Base-by-base conservation (phyloP, 2,329 filamentous ascomycete genomes). In the Scorias spongiosa region DNA sequence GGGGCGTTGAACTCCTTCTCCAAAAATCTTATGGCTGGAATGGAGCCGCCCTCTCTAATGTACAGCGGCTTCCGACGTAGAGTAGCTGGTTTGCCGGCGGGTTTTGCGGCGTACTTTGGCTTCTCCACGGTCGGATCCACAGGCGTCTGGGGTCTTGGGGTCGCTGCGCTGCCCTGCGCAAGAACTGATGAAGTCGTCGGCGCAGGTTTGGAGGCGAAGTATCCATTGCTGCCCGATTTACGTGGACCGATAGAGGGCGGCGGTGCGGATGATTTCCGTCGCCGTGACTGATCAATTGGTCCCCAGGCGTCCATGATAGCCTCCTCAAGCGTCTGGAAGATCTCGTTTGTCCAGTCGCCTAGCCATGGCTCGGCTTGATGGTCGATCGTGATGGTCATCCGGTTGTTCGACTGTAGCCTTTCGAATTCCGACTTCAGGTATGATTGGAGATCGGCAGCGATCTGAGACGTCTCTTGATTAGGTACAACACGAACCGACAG, bases 361-460 rank as follows among this genome's bases (percentile, higher is more conserved):
- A 98, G 76, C 91, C 91, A 98, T 0, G 91, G 87, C 58, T 98
- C 91, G 0, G 91, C 89, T 63, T 84, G 81, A 58, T 95, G 91
- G 51, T 94, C 87, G 51, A 98, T 88, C 28, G 79, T 80, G 34
- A 98, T 76, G 1, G 72, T 81, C 30, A 98, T 70, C 5, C 71
- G 74, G 56, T 98, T 98, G 48, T 84, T 80, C 1, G 85, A 89
- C 28, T 80, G 79, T 1, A 96, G 76, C 12, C 72, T 64, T 1
- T 69, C 70, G 56, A 95, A 98, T 51, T 87, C 75, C 10, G 73
- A 67, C 40, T 77, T 63, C 0, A 95, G 69, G 56, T 82, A 93
- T 1, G 67, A 59, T 0, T 71, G 76, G 5, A 98, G 69, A 0
- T 74, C 69, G 12, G 72, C 67, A 2, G 84, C 80, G 10, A 96